Evolutionary conservation across 31 red algal genomes (phyloP).

Genomic region (Odonthalia washingtoniensis): DNA sequence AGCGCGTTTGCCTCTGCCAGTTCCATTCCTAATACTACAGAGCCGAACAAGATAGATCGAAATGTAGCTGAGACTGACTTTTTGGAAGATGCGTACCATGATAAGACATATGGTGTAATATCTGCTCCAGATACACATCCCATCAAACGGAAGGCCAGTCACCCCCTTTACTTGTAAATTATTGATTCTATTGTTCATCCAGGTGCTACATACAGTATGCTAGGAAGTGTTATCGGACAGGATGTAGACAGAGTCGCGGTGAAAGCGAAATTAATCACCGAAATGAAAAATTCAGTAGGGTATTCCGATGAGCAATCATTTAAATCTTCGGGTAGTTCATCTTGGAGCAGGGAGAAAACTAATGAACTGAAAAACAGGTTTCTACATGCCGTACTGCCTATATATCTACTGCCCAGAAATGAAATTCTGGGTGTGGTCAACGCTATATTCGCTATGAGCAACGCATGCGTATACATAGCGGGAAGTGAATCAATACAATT

Average conservation of each 20-base stretch:
- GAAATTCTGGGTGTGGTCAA: constrained; percentile 44
- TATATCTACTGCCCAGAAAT: constrained; percentile 56
- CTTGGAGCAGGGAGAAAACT: constrained; percentile 22
- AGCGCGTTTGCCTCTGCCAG: too few species aligned
- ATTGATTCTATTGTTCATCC: constrained; percentile 45
- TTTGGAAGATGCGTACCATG: too few species aligned
- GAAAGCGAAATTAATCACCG: constrained; percentile 57
- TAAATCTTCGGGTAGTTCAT: not conserved
- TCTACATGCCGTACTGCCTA: constrained; percentile 45
- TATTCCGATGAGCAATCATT: constrained; percentile 50
- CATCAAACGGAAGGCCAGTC: too few species aligned
- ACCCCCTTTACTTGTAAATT: too few species aligned
- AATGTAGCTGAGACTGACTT: too few species aligned
- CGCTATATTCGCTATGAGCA: constrained; percentile 31
- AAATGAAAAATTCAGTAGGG: constrained; percentile 61
- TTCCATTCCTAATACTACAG: too few species aligned
- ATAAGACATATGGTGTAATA: too few species aligned
- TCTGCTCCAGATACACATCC: too few species aligned
- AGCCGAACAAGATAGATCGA: too few species aligned
- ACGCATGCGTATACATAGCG: too few species aligned
- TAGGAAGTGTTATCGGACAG: constrained; percentile 42
- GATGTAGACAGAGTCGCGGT: constrained; percentile 51
- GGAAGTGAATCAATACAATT: constrained; percentile 27
- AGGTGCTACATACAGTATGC: constrained; percentile 41
- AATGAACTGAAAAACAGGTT: constrained; percentile 49